Conservation (phyloP, 2,329 filamentous ascomycete species). For the Fusarium sp. region DNA sequence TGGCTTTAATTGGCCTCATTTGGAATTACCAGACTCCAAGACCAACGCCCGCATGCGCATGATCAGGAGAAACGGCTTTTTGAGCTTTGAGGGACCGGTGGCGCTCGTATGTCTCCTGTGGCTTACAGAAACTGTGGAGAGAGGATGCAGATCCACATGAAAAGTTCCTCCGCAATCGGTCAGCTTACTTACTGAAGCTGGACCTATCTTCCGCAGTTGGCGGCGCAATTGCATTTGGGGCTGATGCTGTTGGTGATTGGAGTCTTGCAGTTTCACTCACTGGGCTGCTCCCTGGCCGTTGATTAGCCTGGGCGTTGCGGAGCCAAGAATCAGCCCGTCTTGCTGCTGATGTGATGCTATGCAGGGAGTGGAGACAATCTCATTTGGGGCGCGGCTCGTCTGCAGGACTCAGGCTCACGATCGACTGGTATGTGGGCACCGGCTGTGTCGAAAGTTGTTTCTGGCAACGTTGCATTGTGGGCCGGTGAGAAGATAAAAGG, state of each 20-base stretch:
- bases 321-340: constrained; percentile 6
- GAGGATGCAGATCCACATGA: background rate
- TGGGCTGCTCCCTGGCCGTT: background rate
- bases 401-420: background rate
- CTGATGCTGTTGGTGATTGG: background rate
- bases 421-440: no score
- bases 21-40: constrained; percentile 2
- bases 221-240: background rate
- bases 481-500: no score
- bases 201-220: background rate
- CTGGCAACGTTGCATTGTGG: no score
- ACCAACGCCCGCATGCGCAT: constrained; percentile 5
- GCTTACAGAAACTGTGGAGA: background rate
- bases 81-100: background rate
- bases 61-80: constrained; percentile 9
- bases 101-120: constrained; percentile 4
- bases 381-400: constrained; percentile 1
- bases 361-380: constrained; percentile 10
- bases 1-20: background rate
- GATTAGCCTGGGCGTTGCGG: background rate
- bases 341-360: constrained; percentile 6
- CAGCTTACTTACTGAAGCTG: constrained; percentile 7
- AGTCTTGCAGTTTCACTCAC: background rate
- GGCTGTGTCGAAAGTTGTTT: no score
- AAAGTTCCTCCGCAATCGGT: background rate